Percentiles rank a stretch among this genome's conserved stretches.
Conservation (phyloP, 768 basidiomycete species). For the Trametes cingulata region DNA sequence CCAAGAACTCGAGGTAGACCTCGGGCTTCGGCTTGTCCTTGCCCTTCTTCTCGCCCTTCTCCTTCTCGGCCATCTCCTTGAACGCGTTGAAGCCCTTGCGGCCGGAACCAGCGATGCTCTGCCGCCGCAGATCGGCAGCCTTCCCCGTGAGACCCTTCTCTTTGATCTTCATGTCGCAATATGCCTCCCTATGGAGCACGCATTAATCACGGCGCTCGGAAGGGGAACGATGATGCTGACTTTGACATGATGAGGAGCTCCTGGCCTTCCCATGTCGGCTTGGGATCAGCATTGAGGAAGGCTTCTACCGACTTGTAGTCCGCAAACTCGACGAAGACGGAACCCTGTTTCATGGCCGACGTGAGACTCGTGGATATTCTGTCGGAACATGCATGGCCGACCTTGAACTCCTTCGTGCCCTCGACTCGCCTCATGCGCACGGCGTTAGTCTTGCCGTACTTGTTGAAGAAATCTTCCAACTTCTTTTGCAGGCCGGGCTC, state of each 20-base stretch:
- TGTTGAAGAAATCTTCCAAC: conserved; percentile 77
- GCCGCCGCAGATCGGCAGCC: conserved; percentile 59
- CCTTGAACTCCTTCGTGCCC: conserved; percentile 87
- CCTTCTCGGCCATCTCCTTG: conserved; percentile 52
- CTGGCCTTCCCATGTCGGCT: conserved; percentile 75
- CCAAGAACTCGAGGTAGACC: conserved; percentile 74
- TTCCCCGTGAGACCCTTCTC: conserved; percentile 87
- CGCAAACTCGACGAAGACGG: conserved; percentile 90
- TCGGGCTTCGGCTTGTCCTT: conserved; percentile 47
- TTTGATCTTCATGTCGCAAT: conserved; percentile 95
- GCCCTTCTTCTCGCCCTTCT: conserved; percentile 29
- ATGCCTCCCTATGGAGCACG: conserved; percentile 57
- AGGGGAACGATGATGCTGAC: conserved; percentile 40
- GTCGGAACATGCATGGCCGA: conserved; percentile 30
- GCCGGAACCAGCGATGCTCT: conserved; percentile 48
- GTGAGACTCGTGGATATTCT: background rate
- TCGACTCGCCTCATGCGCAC: conserved; percentile 86
- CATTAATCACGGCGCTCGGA: background rate
- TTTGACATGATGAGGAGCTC: conserved; percentile 88
- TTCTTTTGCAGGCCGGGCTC: conserved; percentile 63
- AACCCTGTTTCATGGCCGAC: conserved; percentile 53
- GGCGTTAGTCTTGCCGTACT: conserved; percentile 76
- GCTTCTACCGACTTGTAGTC: conserved; percentile 65
- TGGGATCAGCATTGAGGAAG: conserved; percentile 81
- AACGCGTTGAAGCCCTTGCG: conserved; percentile 78